Evolutionary conservation across 495 filamentous ascomycete species (phyloP), one percentile per base, ranked within the genome.

Genomic region (Penicillium soppii): DNA sequence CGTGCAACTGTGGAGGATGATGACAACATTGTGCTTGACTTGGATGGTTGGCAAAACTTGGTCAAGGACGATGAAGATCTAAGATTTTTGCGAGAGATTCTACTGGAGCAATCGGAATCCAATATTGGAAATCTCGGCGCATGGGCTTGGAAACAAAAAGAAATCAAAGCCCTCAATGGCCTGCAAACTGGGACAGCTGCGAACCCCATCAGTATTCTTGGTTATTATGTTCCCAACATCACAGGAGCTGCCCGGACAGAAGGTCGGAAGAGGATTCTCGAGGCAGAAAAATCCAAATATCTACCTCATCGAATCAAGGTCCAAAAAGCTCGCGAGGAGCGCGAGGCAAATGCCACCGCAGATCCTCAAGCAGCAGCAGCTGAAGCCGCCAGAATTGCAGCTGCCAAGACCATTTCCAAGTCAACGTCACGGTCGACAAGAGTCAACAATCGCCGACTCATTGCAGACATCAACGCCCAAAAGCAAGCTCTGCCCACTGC

Each of bases 261-360:
- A 78, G 91, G 91, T 16, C 84, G 87, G 43, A 92, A 91, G 70
- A 92, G 90, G 72, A 97, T 99, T 35, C 78, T 94, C 37, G 91
- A 99, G 61, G 86, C 90, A 0, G 95, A 97, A 64, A 99, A 99
- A 71, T 96, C 91, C 25, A 95, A 95, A 66, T 99, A 99, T 58
- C 82, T 99, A 2, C 94, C 95, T 7, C 94, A 99, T 76, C 91
- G 95, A 43, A 90, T 99, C 69, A 92, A 91, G 56, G 90, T 99
- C 41, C 87, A 95, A 61, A 89, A 85, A 61, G 89, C 87, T 15
- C 82, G 91, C 20, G 91, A 95, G 67, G 90, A 92, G 64, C 87
- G 90, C 10, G 86, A 95, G 69, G 89, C 88, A 5, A 81, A 81
- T 45, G 89, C 85, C 5, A 88, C 87, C 62, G 86, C 82, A 57